Base-by-base conservation (phyloP, 2,329 filamentous ascomycete genomes). In the Beauveria rudraprayagi region DNA sequence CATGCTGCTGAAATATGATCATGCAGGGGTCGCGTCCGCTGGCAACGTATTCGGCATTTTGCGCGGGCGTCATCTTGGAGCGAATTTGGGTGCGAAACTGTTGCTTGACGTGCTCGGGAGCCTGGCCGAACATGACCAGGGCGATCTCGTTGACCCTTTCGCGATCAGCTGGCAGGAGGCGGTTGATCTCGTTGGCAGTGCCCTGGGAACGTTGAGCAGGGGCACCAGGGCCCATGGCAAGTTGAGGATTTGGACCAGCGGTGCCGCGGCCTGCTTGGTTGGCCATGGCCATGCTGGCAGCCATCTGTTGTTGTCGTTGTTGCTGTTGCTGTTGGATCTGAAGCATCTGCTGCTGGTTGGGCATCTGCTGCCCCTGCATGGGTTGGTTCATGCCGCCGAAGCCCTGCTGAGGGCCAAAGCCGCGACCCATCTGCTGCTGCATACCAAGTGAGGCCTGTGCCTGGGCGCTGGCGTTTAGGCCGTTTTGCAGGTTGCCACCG, bases 311-410 rank as follows among this genome's bases (percentile, higher is more conserved):
- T 46, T 76, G 69, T 34, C 68, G 62, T 47, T 59, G 59, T 30
- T 76, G 69, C 34, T 68, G 66, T 28, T 68, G 69, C 51, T 74
- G 71, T 50, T 66, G 69, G 41, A 58, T 72, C 28, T 70, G 68
- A 17, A 62, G 62, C 55, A 70, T 70, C 57, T 73, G 68, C 22
- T 70, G 67, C 50, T 73, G 71, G 55, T 66, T 85, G 83, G 80
- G 84, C 83, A 60, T 56, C 28, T 78, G 80, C 60, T 83, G 82
- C 26, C 60, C 46, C 17, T 30, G 60, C 53, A 61, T 61, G 50
- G 26, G 28, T 62, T 84, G 83, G 41, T 44, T 44, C 57, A 85
- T 75, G 53, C 81, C 78, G 63, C 83, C 83, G 62, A 86, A 85
- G 1, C 76, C 78, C 66, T 79, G 82, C 63, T 81, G 83, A 74